Evolutionary conservation across 1,284 basidiomycete genomes (phyloP).

Genomic region (Mycosarcoma mackinlayi): DNA sequence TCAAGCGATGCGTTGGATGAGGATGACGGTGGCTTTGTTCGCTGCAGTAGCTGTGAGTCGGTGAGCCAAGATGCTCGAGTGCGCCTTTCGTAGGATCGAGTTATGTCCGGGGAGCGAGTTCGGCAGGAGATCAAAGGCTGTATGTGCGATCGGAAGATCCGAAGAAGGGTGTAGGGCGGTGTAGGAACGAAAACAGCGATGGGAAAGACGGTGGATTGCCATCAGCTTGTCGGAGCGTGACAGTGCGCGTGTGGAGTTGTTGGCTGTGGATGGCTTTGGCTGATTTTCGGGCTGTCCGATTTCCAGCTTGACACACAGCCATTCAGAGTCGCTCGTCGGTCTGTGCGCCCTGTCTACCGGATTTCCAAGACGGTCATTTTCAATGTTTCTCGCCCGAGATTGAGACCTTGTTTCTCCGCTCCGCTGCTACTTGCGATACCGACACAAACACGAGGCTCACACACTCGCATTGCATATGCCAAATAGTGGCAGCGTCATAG

Average conservation of each 20-base stretch:
- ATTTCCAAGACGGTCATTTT: no score
- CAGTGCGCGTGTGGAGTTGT: slow-evolving; percentile 29
- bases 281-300: slow-evolving; percentile 11
- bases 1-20: neutral
- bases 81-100: no score
- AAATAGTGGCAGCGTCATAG: no score
- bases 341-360: no score
- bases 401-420: neutral
- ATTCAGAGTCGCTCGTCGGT: slow-evolving; percentile 16
- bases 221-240: slow-evolving; percentile 2
- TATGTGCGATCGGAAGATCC: neutral
- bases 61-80: no score
- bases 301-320: slow-evolving; percentile 21
- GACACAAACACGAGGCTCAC: no score
- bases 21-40: neutral
- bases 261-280: slow-evolving; percentile 20
- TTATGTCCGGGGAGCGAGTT: no score
- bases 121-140: no score
- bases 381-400: slow-evolving; percentile 27
- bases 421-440: no score
- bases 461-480: no score
- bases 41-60: neutral
- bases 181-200: neutral
- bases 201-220: slow-evolving; percentile 3
- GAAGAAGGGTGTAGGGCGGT: neutral